A percentile compares a stretch with the other conserved stretches of the same genome.
phyloP scores from a whole-genome alignment of 768 basidiomycete species.

The Trametes cinnabarina region DNA sequence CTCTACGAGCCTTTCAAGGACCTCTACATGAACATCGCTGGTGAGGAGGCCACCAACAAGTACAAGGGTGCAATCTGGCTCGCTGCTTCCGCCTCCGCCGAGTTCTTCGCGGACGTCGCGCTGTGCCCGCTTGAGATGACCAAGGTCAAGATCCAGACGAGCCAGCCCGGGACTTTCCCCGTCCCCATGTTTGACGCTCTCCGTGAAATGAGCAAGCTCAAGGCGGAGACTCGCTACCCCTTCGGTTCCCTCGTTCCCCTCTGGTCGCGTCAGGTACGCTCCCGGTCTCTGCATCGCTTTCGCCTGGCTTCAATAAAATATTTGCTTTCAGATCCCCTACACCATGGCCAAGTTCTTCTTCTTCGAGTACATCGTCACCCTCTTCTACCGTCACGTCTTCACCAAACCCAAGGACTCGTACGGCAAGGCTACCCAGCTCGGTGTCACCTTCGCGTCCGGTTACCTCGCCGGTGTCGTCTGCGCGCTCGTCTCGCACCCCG shows the following conservation, averaged over 20 bases:
- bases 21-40: constrained; percentile 82
- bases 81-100: constrained; percentile 89
- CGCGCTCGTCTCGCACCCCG: constrained; percentile 94
- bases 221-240: constrained; percentile 74
- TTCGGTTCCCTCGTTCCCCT: constrained; percentile 84
- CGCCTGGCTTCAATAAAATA: constrained; percentile 6
- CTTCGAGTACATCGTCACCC: constrained; percentile 83
- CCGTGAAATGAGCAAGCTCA: constrained; percentile 64
- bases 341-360: constrained; percentile 99
- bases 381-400: constrained; percentile 89
- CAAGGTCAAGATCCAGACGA: constrained; percentile 89
- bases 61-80: constrained; percentile 93
- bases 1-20: constrained; percentile 98
- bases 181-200: constrained; percentile 69
- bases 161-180: constrained; percentile 73
- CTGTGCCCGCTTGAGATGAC: constrained; percentile 95
- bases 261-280: constrained; percentile 79
- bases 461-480: constrained; percentile 95
- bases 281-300: not conserved
- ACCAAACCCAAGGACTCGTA: constrained; percentile 75
- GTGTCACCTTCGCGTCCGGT: constrained; percentile 86
- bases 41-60: constrained; percentile 73
- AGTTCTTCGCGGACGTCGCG: constrained; percentile 94
- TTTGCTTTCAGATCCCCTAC: constrained; percentile 91
- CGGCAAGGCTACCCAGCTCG: constrained; percentile 81